Conservation (phyloP, 805 yeast species). For the Barnettozyma vustinii region DNA sequence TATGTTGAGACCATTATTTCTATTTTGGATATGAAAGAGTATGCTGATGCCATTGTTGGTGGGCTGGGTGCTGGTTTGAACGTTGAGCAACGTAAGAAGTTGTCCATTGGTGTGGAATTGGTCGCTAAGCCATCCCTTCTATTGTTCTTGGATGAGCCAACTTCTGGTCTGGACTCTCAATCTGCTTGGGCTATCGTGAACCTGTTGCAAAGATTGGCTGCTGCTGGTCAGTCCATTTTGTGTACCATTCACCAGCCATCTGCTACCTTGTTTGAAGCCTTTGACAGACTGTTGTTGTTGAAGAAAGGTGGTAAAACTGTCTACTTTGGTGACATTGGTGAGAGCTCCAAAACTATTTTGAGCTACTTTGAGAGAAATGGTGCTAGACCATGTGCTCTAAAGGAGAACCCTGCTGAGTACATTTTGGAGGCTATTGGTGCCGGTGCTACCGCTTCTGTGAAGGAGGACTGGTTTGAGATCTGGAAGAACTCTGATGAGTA, state of each 20-base stretch:
- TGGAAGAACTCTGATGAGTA: slow-evolving; percentile 47
- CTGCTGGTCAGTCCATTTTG: slow-evolving; percentile 53
- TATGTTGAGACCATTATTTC: slow-evolving; percentile 60
- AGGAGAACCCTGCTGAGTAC: slow-evolving; percentile 74
- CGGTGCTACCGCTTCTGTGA: slow-evolving; percentile 59
- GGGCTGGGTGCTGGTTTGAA: slow-evolving; percentile 60
- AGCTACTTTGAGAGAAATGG: slow-evolving; percentile 50
- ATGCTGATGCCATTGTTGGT: slow-evolving; percentile 67
- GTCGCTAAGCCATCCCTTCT: slow-evolving; percentile 56
- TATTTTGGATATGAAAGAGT: slow-evolving; percentile 52
- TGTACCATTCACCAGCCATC: slow-evolving; percentile 75
- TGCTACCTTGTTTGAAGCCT: slow-evolving; percentile 12
- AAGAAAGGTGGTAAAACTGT: slow-evolving; percentile 68
- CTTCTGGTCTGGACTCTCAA: slow-evolving; percentile 60
- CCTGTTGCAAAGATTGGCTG: slow-evolving; percentile 48
- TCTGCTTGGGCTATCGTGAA: slow-evolving; percentile 58
- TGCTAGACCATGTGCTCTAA: slow-evolving; percentile 48
- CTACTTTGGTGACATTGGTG: slow-evolving; percentile 70
- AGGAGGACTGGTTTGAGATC: slow-evolving; percentile 53
- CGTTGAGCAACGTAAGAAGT: slow-evolving; percentile 55
- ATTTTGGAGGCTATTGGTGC: slow-evolving; percentile 71
- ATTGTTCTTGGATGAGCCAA: slow-evolving; percentile 59
- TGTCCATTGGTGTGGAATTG: slow-evolving; percentile 57
- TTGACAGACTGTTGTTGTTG: slow-evolving; percentile 31
- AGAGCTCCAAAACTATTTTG: slow-evolving; percentile 41